Conservation (phyloP, 2,329 filamentous ascomycete species). For the Gaeumannomyces sp. region DNA sequence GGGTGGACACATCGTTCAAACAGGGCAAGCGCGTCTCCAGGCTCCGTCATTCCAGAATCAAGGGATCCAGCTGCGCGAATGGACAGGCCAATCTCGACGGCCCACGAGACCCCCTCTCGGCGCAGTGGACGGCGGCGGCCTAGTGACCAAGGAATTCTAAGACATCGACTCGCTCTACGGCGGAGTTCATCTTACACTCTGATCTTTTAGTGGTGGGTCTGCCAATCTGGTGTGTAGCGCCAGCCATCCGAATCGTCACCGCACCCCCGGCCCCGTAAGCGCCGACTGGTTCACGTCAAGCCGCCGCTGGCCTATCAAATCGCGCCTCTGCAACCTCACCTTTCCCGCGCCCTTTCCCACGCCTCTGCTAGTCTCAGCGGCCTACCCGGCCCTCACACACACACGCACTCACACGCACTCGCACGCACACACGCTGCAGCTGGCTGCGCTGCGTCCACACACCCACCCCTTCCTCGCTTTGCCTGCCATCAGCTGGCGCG, state of each 20-base stretch:
- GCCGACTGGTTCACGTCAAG: conserved; percentile 38
- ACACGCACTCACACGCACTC: background rate
- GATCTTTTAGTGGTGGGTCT: conserved; percentile 27
- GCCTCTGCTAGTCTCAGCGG: conserved; percentile 10
- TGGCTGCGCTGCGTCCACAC: background rate
- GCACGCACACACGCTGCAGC: background rate
- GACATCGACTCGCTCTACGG: conserved; percentile 40
- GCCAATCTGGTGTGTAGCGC: conserved; percentile 35
- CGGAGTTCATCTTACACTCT: conserved; percentile 32
- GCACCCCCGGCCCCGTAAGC: conserved; percentile 38
- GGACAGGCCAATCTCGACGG: conserved; percentile 29
- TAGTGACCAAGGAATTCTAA: conserved; percentile 37
- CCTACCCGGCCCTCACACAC: background rate
- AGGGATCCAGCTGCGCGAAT: conserved; percentile 10
- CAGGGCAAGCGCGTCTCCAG: background rate
- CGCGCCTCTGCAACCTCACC: conserved; percentile 21
- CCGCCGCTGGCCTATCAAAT: conserved; percentile 37
- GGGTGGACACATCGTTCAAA: conserved; percentile 3
- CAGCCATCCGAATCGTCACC: conserved; percentile 35
- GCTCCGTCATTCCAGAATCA: conserved; percentile 6
- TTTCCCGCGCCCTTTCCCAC: conserved; percentile 6
- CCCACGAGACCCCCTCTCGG: conserved; percentile 36
- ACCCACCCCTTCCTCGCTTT: background rate
- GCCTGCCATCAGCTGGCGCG: conserved; percentile 2
- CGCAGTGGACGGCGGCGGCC: conserved; percentile 21